Percentiles rank a stretch among this genome's conserved stretches.
phyloP scores from a whole-genome alignment of 805 yeast genomes.

The Hanseniaspora pseudoguilliermondii region DNA sequence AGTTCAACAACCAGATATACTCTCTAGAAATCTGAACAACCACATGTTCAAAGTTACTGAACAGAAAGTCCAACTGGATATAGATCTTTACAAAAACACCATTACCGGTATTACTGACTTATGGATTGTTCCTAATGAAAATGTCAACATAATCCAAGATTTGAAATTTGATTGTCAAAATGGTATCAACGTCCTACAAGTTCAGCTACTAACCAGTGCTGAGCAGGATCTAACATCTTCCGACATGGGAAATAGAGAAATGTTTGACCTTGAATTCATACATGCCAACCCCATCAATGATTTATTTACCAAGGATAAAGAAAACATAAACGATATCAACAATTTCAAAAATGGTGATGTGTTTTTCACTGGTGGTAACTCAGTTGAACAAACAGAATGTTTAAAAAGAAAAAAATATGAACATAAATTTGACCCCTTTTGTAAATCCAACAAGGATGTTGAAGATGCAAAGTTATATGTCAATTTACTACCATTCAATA shows the following conservation, averaged over 20 bases:
- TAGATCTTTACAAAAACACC: slow-evolving; percentile 51
- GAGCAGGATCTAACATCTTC: slow-evolving; percentile 28
- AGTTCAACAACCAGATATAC: neutral
- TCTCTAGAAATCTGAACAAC: slow-evolving; percentile 11
- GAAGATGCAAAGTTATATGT: slow-evolving; percentile 17
- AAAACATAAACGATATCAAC: neutral
- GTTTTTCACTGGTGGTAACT: slow-evolving; percentile 11
- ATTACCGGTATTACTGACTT: slow-evolving; percentile 71
- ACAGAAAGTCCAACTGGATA: slow-evolving; percentile 68
- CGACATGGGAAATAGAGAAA: neutral
- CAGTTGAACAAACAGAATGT: slow-evolving; percentile 3
- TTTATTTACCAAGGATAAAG: neutral
- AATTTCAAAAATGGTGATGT: neutral
- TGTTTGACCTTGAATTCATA: slow-evolving; percentile 3
- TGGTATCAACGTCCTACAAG: slow-evolving; percentile 9
- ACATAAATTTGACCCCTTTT: slow-evolving; percentile 10
- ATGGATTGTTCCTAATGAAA: slow-evolving; percentile 58
- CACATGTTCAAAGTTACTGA: slow-evolving; percentile 56
- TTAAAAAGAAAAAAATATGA: slow-evolving; percentile 8
- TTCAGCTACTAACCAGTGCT: slow-evolving; percentile 47
- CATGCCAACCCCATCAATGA: slow-evolving; percentile 11
- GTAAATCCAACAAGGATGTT: slow-evolving; percentile 5
- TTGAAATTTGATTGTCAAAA: slow-evolving; percentile 64
- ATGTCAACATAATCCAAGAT: slow-evolving; percentile 34
- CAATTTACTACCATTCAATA: slow-evolving; percentile 4